Evolutionary conservation across 2,329 filamentous ascomycete species (phyloP).

Genomic region (Macrophomina phaseolina): DNA sequence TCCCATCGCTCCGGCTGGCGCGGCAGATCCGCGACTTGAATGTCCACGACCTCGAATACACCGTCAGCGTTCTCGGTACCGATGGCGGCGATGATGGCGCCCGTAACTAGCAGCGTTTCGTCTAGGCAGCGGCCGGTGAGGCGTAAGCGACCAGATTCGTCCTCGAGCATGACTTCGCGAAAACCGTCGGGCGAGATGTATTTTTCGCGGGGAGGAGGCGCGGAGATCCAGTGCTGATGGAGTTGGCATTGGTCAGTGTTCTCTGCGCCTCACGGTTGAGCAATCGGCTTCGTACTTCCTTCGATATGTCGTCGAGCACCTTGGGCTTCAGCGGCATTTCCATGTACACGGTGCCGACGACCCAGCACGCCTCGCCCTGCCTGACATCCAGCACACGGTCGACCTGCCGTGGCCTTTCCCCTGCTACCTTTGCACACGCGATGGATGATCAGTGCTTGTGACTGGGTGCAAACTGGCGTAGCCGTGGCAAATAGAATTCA

Average conservation of each 20-base stretch:
- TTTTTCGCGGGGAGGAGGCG: conserved; percentile 75
- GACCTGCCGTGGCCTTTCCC: conserved; percentile 75
- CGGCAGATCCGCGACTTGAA: conserved; percentile 85
- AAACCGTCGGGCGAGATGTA: conserved; percentile 68
- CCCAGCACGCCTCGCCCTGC: conserved; percentile 95
- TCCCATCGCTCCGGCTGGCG: conserved; percentile 83
- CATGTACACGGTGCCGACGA: conserved; percentile 94
- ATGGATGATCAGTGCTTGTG: background rate
- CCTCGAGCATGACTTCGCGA: conserved; percentile 83
- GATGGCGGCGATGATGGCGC: conserved; percentile 91
- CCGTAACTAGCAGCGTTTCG: conserved; percentile 79
- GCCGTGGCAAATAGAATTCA: conserved; percentile 37
- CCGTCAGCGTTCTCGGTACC: conserved; percentile 92
- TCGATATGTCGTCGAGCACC: conserved; percentile 91
- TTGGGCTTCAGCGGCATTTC: conserved; percentile 96
- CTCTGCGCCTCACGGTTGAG: background rate
- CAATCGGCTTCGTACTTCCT: conserved; percentile 66
- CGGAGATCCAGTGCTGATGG: conserved; percentile 81
- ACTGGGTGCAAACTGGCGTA: background rate
- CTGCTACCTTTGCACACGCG: conserved; percentile 60
- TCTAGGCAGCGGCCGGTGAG: conserved; percentile 74
- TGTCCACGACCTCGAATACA: conserved; percentile 89
- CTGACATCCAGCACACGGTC: conserved; percentile 93
- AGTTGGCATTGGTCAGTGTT: background rate
- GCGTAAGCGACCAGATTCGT: conserved; percentile 88